phyloP scores from a whole-genome alignment of 2,329 filamentous ascomycete species.

The Exophiala sp. region DNA sequence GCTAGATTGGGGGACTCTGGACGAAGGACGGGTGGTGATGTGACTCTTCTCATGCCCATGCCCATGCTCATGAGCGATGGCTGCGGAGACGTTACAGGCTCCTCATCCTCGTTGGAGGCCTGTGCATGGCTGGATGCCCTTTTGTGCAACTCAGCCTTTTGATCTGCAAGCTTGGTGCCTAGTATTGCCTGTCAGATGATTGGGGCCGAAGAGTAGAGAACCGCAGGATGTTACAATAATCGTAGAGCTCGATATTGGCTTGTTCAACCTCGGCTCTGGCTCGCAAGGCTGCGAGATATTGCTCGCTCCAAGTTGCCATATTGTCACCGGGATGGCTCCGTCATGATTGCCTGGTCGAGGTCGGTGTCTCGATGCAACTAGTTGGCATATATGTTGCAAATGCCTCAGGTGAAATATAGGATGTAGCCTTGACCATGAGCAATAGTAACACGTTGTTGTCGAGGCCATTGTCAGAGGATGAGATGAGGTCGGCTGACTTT shows the following conservation, averaged over 20 bases:
- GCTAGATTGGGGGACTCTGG: slow-evolving; percentile 32
- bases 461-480: neutral
- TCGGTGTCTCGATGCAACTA: neutral
- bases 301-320: slow-evolving; percentile 72
- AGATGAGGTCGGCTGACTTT: slow-evolving; percentile 14
- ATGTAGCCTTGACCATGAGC: neutral
- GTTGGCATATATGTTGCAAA: neutral
- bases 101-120: slow-evolving; percentile 67
- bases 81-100: slow-evolving; percentile 40
- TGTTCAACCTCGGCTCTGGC: slow-evolving; percentile 68
- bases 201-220: too few relatives aligned
- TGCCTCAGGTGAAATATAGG: neutral
- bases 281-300: slow-evolving; percentile 73
- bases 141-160: slow-evolving; percentile 24
- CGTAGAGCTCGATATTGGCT: slow-evolving; percentile 64
- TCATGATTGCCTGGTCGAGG: neutral
- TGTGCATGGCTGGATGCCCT: slow-evolving; percentile 2
- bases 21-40: slow-evolving; percentile 33
- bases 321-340: slow-evolving; percentile 12
- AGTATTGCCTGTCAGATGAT: neutral
- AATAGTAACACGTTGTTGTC: neutral
- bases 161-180: slow-evolving; percentile 28
- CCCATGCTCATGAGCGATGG: slow-evolving; percentile 28
- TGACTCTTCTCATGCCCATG: slow-evolving; percentile 22
- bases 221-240: slow-evolving; percentile 60